phyloP scores from a whole-genome alignment of 306 rosid genomes.

The Cucumis hystrix region DNA sequence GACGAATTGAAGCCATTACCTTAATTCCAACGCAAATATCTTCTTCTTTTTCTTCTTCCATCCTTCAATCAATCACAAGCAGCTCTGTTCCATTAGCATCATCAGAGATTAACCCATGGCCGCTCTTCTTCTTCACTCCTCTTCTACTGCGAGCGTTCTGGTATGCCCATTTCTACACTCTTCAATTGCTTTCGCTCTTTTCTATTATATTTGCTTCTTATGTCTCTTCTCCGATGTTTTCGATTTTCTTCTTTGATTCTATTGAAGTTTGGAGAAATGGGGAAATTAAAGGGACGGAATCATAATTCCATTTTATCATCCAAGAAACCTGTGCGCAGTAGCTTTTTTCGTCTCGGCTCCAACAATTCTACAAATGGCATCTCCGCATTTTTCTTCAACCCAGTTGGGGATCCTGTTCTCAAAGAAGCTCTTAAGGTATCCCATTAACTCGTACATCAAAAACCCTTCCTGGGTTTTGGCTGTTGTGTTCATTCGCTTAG shows the following conservation, averaged over 20 bases:
- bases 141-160: not conserved
- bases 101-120: not conserved
- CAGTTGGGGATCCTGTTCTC: slow-evolving; percentile 48
- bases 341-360: not conserved
- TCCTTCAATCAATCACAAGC: not conserved
- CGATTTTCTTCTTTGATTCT: not conserved
- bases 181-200: not conserved
- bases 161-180: not conserved
- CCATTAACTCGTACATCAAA: not conserved
- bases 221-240: not conserved
- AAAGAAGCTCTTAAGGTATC: slow-evolving; percentile 67
- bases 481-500: not conserved
- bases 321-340: not conserved
- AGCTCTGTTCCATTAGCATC: not conserved
- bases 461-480: not conserved
- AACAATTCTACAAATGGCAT: slow-evolving; percentile 10
- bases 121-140: not conserved
- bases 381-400: slow-evolving; percentile 50
- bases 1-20: not conserved
- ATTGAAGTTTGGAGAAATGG: not conserved
- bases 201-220: not conserved
- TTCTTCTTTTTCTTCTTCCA: not conserved
- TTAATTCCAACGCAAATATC: not conserved
- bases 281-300: not conserved
- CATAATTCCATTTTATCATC: not conserved